These are phyloP conservation scores for Neonectria sp. DNA, from an alignment of 2,329 filamentous ascomycete genomes.

Conservation along the genomic window DNA sequence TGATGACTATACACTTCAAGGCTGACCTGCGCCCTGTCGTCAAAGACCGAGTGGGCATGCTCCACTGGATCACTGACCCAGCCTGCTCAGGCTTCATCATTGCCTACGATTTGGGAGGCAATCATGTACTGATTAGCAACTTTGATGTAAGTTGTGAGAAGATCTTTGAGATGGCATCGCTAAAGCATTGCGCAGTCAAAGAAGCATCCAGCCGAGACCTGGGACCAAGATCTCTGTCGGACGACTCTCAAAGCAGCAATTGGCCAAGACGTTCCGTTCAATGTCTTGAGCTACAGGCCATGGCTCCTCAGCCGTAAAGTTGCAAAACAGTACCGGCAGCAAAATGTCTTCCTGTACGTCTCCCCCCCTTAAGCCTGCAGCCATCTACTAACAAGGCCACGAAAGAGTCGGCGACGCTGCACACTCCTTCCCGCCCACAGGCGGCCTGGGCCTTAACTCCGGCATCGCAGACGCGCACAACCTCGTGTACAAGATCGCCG, in stretches of 20 bases:
- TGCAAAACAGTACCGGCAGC: constrained; percentile 53
- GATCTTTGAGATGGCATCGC: neutral
- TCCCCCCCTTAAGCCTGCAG: neutral
- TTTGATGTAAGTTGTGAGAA: constrained; percentile 49
- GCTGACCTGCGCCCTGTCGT: constrained; percentile 57
- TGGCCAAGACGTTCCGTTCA: constrained; percentile 51
- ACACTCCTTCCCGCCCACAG: constrained; percentile 53
- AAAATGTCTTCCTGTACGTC: constrained; percentile 32
- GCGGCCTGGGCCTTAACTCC: constrained; percentile 52
- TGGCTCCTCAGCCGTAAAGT: constrained; percentile 56
- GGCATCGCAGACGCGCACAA: constrained; percentile 52
- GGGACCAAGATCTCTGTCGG: constrained; percentile 18
- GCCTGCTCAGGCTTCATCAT: constrained; percentile 60
- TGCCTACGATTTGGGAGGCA: constrained; percentile 57
- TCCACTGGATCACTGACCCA: constrained; percentile 62
- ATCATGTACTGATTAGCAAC: constrained; percentile 61
- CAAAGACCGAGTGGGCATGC: constrained; percentile 57
- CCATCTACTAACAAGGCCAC: neutral
- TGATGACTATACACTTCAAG: constrained; percentile 64
- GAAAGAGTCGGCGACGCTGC: constrained; percentile 48
- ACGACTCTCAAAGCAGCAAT: constrained; percentile 42
- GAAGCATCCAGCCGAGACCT: constrained; percentile 18
- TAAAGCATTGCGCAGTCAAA: constrained; percentile 8
- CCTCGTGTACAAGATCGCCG: constrained; percentile 55
- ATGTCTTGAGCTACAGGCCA: constrained; percentile 58